Percentiles rank a stretch among this genome's conserved stretches.
Conservation (phyloP, 768 basidiomycete species). For the Lactarius hatsudake region DNA sequence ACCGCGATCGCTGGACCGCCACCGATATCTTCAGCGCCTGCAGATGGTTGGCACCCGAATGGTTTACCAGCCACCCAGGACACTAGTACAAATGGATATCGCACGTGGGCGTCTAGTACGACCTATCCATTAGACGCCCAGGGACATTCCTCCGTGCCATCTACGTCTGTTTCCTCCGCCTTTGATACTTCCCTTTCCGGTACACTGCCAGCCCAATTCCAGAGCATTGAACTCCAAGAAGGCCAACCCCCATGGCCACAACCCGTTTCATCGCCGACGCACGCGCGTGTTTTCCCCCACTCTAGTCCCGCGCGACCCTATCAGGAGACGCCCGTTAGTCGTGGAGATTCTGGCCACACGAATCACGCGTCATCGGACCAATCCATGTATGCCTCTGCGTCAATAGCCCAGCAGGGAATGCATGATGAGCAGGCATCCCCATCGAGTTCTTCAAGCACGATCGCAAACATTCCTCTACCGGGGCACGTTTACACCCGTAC, state of each 20-base stretch:
- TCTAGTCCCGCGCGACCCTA: constrained; percentile 8
- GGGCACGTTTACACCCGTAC: constrained; percentile 80
- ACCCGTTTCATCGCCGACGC: constrained; percentile 21
- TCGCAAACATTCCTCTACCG: constrained; percentile 47
- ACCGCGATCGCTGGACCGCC: constrained; percentile 13
- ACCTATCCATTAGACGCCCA: constrained; percentile 22
- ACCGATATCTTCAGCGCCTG: constrained; percentile 13
- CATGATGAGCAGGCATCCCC: constrained; percentile 29
- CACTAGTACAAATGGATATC: constrained; percentile 25
- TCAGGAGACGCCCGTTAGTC: constrained; percentile 10
- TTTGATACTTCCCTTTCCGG: constrained; percentile 22
- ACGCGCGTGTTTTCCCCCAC: constrained; percentile 17
- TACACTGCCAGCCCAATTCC: constrained; percentile 20
- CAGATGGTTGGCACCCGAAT: constrained; percentile 19
- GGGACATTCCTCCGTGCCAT: constrained; percentile 15
- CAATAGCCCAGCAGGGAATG: constrained; percentile 28
- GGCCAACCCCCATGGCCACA: constrained; percentile 23
- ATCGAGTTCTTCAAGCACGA: constrained; percentile 35
- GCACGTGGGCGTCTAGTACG: constrained; percentile 20
- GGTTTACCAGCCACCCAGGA: constrained; percentile 14
- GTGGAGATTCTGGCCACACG: background rate
- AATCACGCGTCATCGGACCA: constrained; percentile 25
- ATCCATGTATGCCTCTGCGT: constrained; percentile 29
- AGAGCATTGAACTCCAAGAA: constrained; percentile 23
- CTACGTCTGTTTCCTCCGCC: constrained; percentile 16